Evolutionary conservation across 2,329 filamentous ascomycete genomes (phyloP), one percentile per base, ranked within the genome.

Genomic region (Sclerotinia borealis): DNA sequence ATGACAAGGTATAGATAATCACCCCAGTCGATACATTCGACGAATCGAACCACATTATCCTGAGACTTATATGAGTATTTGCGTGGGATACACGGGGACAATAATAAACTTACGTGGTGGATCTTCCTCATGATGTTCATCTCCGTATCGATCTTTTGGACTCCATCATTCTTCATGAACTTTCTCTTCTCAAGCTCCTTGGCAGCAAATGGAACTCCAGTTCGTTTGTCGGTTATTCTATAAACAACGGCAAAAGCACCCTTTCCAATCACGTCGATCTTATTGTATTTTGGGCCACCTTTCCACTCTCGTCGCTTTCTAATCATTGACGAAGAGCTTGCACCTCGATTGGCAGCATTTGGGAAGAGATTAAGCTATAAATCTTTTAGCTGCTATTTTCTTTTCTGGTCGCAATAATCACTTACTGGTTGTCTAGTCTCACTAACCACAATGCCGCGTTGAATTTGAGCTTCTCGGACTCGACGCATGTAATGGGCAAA

Each of bases 241-340:
- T 96, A 93, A 1, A 99, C 95, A 0, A 88, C 91, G 5, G 95
- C 95, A 78, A 99, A 99, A 3, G 95, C 93, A 7, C 95, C 95
- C 75, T 95, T 95, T 50, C 95, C 95, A 67, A 99, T 89, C 55
- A 86, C 81, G 31, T 87, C 86, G 11, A 91, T 85, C 29, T 92
- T 87, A 72, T 96, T 96, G 77, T 98, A 99, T 66, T 86, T 87
- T 7, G 84, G 81, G 1, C 91, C 92, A 41, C 95, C 95, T 66
- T 86, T 88, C 93, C 92, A 97, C 81, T 79, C 91, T 76, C 77
- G 85, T 77, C 78, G 51, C 52, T 66, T 70, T 49, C 65, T 68
- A 19, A 68, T 39, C n/a, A 65, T 64, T 31, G 65, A 59, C 6
- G 61, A 63, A n/a, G 67, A 65, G 25, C 64, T 67, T 34, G 27